phyloP scores from a whole-genome alignment of 768 basidiomycete species.

The Imleria badia region DNA sequence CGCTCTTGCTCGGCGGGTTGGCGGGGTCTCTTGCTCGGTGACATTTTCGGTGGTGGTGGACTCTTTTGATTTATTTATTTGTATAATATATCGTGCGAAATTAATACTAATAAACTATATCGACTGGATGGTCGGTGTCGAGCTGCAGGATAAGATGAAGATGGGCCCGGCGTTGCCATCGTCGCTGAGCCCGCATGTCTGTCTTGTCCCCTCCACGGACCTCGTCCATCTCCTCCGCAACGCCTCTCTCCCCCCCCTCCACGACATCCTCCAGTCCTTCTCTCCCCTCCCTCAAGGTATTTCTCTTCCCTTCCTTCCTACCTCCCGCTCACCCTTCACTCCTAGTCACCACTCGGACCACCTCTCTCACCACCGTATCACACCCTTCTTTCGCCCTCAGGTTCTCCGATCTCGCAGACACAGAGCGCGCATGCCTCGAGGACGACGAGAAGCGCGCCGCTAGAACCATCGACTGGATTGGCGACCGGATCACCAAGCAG shows the following conservation, averaged over 20 bases:
- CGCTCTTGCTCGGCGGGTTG: constrained; percentile 41
- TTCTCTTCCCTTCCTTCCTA: constrained; percentile 11
- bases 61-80: constrained; percentile 25
- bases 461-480: constrained; percentile 85
- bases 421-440: constrained; percentile 73
- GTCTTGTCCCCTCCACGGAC: constrained; percentile 70
- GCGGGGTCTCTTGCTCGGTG: constrained; percentile 52
- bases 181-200: constrained; percentile 82
- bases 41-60: constrained; percentile 40
- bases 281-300: constrained; percentile 80
- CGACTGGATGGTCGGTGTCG: background rate
- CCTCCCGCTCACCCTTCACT: constrained; percentile 1
- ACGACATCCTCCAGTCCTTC: constrained; percentile 79
- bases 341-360: constrained; percentile 81
- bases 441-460: constrained; percentile 77
- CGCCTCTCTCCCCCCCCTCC: constrained; percentile 65
- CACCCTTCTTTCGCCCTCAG: constrained; percentile 73
- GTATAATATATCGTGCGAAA: constrained; percentile 9
- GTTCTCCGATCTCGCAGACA: constrained; percentile 73
- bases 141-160: constrained; percentile 1
- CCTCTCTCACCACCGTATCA: constrained; percentile 63
- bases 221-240: constrained; percentile 57
- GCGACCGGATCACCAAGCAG: constrained; percentile 62
- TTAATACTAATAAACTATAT: too few relatives aligned
- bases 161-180: constrained; percentile 61